These are phyloP conservation scores for Colletotrichum paranaense DNA, from an alignment of 2,329 filamentous ascomycete genomes.

Conservation along the genomic window DNA sequence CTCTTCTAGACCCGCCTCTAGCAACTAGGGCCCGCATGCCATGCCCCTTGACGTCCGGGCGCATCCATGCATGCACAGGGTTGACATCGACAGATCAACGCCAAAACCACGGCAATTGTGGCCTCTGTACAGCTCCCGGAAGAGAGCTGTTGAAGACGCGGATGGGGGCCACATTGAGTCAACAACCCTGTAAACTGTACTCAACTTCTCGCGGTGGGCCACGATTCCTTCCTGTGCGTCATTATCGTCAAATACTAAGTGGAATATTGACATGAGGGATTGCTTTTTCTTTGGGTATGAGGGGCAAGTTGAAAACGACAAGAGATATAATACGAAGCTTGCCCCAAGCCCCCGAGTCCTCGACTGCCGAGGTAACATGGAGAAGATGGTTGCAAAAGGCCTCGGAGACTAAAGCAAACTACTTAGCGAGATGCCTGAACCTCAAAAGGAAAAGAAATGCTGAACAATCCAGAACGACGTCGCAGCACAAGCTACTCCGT, in stretches of 20 bases:
- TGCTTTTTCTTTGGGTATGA: not conserved
- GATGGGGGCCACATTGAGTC: slow-evolving; percentile 8
- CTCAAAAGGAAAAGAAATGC: not conserved
- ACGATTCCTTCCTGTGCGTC: not conserved
- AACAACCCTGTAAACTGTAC: slow-evolving; percentile 14
- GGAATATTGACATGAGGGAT: not conserved
- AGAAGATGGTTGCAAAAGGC: not conserved
- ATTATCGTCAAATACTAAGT: slow-evolving; percentile 5
- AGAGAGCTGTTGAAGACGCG: not conserved
- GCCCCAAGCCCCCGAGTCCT: too few relatives aligned
- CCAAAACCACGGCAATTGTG: slow-evolving; percentile 7
- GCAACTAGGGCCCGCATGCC: slow-evolving; percentile 1
- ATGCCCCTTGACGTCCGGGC: not conserved
- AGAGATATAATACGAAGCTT: not conserved
- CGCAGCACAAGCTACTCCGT: not conserved
- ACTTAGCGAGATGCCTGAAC: slow-evolving; percentile 5
- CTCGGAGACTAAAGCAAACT: slow-evolving; percentile 15
- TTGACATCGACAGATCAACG: slow-evolving; percentile 4
- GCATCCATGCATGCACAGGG: not conserved
- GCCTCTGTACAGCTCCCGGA: not conserved
- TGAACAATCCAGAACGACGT: not conserved
- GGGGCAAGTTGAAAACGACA: not conserved
- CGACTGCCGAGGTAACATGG: not conserved
- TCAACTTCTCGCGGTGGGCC: not conserved
- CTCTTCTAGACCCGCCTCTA: slow-evolving; percentile 6